Conservation (phyloP, 1,284 basidiomycete genomes). For the Malassezia sympodialis region DNA sequence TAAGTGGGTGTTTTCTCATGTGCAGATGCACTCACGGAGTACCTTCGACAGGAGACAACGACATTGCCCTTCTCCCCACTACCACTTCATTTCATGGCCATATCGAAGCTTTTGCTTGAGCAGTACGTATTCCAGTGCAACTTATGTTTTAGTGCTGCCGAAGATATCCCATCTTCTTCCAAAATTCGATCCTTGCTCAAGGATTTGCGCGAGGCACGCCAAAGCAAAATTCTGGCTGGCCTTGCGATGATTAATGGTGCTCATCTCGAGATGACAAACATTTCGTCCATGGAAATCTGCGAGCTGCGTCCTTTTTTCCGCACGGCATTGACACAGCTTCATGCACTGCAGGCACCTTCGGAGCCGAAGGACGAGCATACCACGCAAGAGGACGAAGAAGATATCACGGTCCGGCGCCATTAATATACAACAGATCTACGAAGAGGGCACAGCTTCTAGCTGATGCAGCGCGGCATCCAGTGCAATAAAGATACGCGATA, state of each 20-base stretch:
- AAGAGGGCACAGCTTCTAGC: constrained; percentile 1
- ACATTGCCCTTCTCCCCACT: constrained; percentile 48
- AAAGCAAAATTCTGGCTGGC: constrained; percentile 81
- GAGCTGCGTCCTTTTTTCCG: constrained; percentile 40
- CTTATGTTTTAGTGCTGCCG: constrained; percentile 60
- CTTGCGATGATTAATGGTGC: constrained; percentile 52
- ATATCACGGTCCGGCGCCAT: not conserved
- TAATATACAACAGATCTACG: not conserved
- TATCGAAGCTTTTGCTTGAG: constrained; percentile 77
- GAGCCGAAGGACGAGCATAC: not conserved
- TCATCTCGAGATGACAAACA: constrained; percentile 55
- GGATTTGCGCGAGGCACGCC: constrained; percentile 83
- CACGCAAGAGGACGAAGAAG: not conserved
- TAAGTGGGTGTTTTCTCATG: constrained; percentile 42
- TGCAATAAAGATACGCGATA: constrained; percentile 11
- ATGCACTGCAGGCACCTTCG: constrained; percentile 10
- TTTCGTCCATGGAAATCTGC: constrained; percentile 39
- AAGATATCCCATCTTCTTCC: constrained; percentile 74
- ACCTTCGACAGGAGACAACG: constrained; percentile 8
- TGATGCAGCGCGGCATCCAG: constrained; percentile 1
- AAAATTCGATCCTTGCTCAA: constrained; percentile 74
- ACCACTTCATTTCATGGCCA: constrained; percentile 67
- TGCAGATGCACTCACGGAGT: constrained; percentile 4
- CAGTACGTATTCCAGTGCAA: constrained; percentile 56
- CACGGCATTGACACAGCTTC: constrained; percentile 34